These are phyloP conservation scores for Apium graveolens DNA, from an alignment of 129 eudicot species.

Conservation along the genomic window DNA sequence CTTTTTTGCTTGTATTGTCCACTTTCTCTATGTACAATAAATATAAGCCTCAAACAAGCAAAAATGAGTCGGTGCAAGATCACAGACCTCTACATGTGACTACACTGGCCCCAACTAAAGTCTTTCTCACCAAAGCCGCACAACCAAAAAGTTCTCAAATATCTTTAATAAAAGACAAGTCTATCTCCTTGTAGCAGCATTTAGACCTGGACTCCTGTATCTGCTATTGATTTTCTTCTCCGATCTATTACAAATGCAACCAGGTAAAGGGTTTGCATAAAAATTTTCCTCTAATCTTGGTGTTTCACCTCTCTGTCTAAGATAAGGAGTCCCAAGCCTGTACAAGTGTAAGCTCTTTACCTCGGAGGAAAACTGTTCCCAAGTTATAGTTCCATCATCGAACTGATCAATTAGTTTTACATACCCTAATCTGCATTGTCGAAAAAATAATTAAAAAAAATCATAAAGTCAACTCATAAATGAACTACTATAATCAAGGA, in stretches of 20 bases:
- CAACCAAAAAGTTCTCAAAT: neutral
- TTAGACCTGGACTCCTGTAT: constrained; percentile 20
- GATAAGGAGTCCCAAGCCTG: constrained; percentile 64
- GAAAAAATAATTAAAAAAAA: neutral
- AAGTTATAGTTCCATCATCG: constrained; percentile 51
- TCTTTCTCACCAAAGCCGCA: neutral
- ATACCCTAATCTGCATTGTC: constrained; percentile 40
- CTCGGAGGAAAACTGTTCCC: constrained; percentile 57
- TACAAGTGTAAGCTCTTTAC: constrained; percentile 52
- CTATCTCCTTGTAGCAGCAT: constrained; percentile 24
- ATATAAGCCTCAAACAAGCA: neutral
- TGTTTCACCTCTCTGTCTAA: constrained; percentile 40
- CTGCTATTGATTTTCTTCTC: constrained; percentile 18
- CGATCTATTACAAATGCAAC: constrained; percentile 53
- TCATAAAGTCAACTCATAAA: neutral
- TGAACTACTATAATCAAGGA: neutral
- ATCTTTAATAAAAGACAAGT: neutral
- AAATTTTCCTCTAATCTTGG: constrained; percentile 78
- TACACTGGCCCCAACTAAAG: neutral
- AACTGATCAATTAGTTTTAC: constrained; percentile 61
- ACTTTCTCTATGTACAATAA: constrained; percentile 6
- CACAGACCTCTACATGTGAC: neutral
- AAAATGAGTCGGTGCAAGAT: neutral
- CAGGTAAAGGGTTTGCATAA: constrained; percentile 88
- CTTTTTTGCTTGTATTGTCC: neutral